Evolutionary conservation across 2,329 filamentous ascomycete species (phyloP), one percentile per base, ranked within the genome.

Genomic region (Diaporthe ilicicola): DNA sequence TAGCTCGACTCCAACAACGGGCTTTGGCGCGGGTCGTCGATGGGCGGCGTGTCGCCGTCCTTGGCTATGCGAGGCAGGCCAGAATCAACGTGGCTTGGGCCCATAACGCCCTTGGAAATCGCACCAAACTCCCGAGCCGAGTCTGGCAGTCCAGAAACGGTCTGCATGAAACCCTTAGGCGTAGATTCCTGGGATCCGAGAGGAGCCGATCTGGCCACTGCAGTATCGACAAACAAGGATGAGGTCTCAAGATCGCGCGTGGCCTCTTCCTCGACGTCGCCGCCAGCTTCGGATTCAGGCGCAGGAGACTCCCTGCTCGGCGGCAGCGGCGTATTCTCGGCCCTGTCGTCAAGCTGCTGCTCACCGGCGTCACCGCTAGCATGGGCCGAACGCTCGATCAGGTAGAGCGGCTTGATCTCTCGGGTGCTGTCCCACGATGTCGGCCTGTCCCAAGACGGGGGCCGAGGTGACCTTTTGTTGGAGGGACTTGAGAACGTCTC

Each of bases 331-430:
- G 83, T 84, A 17, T 90, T 81, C 34, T 85, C 86, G 8, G 89
- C 51, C 17, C 13, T 88, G 2, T 80, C 80, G 51, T 84, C 82
- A 19, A n/a, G 32, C 4, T 29, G n/a, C 37, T 66, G 56, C 19
- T 34, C 69, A 3, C 73, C 71, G 39, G 70, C 56, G 10, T 76
- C 73, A 17, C 74, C 73, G 24, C 61, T 72, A 4, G 77, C 74
- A 10, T 84, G 82, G 4, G 53, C 68, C 9, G 83, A 84, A 74
- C 83, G 90, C 79, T 97, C 93, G 8, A 97, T 89, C 27, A 97
- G 90, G 80, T 93, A 95, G 10, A 98, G 83, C 0, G 95, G 95
- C 75, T 93, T 91, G 76, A 95, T 91, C 77, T 96, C 94, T 68
- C 88, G 88, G 22, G 86, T 87, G 74, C 82, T 88, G 54, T 90